Conservation (phyloP, 2,329 filamentous ascomycete species). For the Raffaelea albimanens region DNA sequence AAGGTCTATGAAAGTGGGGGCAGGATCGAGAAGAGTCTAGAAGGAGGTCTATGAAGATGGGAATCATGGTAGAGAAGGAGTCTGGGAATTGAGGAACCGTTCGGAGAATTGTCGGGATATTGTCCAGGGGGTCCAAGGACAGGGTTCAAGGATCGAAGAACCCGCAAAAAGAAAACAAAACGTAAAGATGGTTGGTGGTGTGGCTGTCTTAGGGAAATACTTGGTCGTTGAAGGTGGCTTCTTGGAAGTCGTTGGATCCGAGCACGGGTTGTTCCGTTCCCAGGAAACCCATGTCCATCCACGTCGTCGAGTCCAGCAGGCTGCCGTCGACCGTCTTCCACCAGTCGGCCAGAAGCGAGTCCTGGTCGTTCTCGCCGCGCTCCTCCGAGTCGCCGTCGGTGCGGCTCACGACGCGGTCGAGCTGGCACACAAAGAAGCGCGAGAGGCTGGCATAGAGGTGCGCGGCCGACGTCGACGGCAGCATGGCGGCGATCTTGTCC, state of each 20-base stretch:
- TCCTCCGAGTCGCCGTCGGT: background rate
- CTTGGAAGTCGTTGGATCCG: background rate
- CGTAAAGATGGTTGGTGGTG: background rate
- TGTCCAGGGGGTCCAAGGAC: too few relatives aligned
- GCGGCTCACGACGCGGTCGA: slow-evolving; percentile 11
- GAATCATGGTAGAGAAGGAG: too few relatives aligned
- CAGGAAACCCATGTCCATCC: slow-evolving; percentile 14
- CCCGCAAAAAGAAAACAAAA: background rate
- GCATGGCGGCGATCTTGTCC: slow-evolving; percentile 10
- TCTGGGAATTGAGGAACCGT: too few relatives aligned
- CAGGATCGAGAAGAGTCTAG: too few relatives aligned
- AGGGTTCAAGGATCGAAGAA: too few relatives aligned
- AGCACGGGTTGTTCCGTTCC: slow-evolving; percentile 11
- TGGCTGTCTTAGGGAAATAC: background rate
- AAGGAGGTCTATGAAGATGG: too few relatives aligned
- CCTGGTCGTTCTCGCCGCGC: slow-evolving; percentile 9
- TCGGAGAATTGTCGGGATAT: too few relatives aligned
- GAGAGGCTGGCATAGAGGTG: slow-evolving; percentile 13
- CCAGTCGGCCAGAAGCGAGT: slow-evolving; percentile 12
- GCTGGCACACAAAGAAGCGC: slow-evolving; percentile 11
- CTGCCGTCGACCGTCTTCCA: slow-evolving; percentile 12
- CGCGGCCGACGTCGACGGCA: slow-evolving; percentile 10
- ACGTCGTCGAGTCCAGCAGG: slow-evolving; percentile 12
- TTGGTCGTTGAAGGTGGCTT: background rate
- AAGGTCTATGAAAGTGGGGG: too few relatives aligned